Evolutionary conservation across 768 basidiomycete species (phyloP).

Genomic region (Mycena vulgaris): DNA sequence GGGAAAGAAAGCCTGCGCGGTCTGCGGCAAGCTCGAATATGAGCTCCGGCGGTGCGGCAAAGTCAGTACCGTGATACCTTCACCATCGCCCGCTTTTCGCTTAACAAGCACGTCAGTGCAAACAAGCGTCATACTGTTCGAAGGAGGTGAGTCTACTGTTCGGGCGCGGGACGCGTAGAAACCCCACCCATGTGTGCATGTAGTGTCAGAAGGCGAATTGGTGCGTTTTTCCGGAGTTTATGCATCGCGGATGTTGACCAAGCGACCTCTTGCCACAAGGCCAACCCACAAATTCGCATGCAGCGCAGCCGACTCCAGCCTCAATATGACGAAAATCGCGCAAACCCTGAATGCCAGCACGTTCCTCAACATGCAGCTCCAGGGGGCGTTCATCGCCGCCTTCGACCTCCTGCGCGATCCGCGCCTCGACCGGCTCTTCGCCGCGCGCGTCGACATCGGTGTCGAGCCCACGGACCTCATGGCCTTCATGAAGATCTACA

Average conservation of each 20-base stretch:
- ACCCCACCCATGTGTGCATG: neutral
- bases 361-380: conserved; percentile 29
- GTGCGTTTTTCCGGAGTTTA: conserved; percentile 24
- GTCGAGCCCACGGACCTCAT: conserved; percentile 29
- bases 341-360: conserved; percentile 30
- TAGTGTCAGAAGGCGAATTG: conserved; percentile 35
- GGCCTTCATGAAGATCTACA: conserved; percentile 19
- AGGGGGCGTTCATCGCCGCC: conserved; percentile 19
- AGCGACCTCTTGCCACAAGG: conserved; percentile 18
- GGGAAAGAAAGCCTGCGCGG: conserved; percentile 26
- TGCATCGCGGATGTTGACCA: conserved; percentile 7
- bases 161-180: conserved; percentile 15
- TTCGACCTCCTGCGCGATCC: conserved; percentile 30
- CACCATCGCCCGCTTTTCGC: conserved; percentile 17
- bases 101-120: conserved; percentile 24
- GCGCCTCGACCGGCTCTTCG: conserved; percentile 17
- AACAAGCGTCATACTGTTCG: conserved; percentile 30
- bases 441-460: conserved; percentile 28
- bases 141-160: conserved; percentile 31
- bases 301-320: conserved; percentile 23
- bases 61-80: conserved; percentile 21
- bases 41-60: conserved; percentile 29
- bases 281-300: conserved; percentile 28
- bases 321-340: conserved; percentile 26
- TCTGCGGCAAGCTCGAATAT: conserved; percentile 10